phyloP scores from a whole-genome alignment of 2,329 filamentous ascomycete species.

The Penicillium corylophilum region DNA sequence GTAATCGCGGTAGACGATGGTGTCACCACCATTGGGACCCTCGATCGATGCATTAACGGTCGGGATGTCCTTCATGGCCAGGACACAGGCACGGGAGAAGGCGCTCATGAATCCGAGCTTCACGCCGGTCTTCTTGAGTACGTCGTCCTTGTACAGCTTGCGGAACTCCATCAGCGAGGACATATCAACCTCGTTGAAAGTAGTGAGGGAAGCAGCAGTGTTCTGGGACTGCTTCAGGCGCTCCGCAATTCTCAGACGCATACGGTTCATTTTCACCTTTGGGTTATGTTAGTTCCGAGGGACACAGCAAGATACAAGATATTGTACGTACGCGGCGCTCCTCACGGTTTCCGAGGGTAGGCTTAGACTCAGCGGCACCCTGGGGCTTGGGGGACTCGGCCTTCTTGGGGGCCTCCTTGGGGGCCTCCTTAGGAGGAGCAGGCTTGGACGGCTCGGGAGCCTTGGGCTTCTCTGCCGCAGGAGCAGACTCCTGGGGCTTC shows the following conservation, averaged over 20 bases:
- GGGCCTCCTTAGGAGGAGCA: slow-evolving; percentile 34
- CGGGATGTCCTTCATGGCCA: slow-evolving; percentile 94
- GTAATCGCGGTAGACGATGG: slow-evolving; percentile 97
- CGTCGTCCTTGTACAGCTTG: slow-evolving; percentile 94
- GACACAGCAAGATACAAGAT: neutral
- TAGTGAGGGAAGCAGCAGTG: slow-evolving; percentile 93
- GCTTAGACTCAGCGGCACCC: slow-evolving; percentile 13
- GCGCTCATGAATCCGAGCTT: slow-evolving; percentile 99
- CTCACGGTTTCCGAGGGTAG: slow-evolving; percentile 68
- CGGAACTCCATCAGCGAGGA: slow-evolving; percentile 95
- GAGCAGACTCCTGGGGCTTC: slow-evolving; percentile 29
- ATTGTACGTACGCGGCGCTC: slow-evolving; percentile 73
- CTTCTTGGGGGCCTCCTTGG: slow-evolving; percentile 17
- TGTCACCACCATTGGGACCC: slow-evolving; percentile 90
- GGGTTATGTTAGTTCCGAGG: neutral
- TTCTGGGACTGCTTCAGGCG: slow-evolving; percentile 99
- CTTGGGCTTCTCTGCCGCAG: slow-evolving; percentile 34
- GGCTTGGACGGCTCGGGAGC: slow-evolving; percentile 27
- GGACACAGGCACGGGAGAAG: slow-evolving; percentile 82
- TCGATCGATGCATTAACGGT: slow-evolving; percentile 96
- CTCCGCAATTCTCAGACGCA: slow-evolving; percentile 96
- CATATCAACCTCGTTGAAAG: slow-evolving; percentile 99
- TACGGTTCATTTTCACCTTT: slow-evolving; percentile 99
- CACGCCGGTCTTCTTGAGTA: slow-evolving; percentile 92
- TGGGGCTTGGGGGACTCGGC: slow-evolving; percentile 22